phyloP scores from a whole-genome alignment of 345 rosid species.

The Eucalyptus decipiens region DNA sequence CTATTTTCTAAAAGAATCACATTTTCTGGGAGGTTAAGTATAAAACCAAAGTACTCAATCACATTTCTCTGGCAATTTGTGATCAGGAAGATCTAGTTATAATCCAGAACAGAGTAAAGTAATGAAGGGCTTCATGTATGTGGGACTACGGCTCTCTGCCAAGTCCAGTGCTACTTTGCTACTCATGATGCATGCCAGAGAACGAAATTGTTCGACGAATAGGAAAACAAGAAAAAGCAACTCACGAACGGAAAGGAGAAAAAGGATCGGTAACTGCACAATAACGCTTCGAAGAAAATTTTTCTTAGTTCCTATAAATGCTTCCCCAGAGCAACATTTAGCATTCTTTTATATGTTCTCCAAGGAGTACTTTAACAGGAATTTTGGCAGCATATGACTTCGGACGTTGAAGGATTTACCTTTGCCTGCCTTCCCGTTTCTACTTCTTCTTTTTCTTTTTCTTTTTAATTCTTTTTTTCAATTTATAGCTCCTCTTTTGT shows the following conservation, averaged over 20 bases:
- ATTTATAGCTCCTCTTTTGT: neutral
- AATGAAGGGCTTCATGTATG: neutral
- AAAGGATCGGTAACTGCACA: neutral
- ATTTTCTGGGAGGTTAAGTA: neutral
- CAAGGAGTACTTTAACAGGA: neutral
- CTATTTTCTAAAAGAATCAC: too few relatives aligned
- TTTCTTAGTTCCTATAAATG: neutral
- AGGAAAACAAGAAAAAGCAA: neutral
- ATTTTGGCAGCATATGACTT: neutral
- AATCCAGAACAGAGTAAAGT: neutral
- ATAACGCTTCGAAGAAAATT: neutral
- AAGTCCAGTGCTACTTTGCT: neutral
- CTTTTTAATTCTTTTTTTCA: neutral
- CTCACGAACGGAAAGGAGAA: neutral
- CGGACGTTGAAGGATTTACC: neutral
- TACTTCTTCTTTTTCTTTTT: neutral
- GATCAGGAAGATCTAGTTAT: neutral
- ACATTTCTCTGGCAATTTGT: neutral
- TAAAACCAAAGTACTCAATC: neutral
- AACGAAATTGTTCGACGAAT: neutral
- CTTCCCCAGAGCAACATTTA: neutral
- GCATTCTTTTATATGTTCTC: neutral
- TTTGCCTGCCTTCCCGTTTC: neutral
- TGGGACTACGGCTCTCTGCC: neutral
- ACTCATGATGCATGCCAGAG: neutral